Conservation (phyloP, 1,284 basidiomycete species). For the Sporisorium sorghi region DNA sequence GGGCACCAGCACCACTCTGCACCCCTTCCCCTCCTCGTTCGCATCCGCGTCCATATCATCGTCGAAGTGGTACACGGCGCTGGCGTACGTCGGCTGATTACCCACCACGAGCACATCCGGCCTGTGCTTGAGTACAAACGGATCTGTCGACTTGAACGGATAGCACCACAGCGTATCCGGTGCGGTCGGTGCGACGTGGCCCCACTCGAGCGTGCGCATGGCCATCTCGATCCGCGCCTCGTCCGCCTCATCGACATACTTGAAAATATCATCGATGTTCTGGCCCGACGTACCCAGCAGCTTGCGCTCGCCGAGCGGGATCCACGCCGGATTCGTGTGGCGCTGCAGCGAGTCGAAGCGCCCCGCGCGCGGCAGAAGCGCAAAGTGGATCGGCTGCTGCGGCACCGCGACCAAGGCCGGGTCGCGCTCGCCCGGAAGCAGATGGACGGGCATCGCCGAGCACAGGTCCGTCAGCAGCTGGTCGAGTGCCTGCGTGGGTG, state of each 20-base stretch:
- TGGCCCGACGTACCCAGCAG: slow-evolving; percentile 91
- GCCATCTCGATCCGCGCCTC: slow-evolving; percentile 76
- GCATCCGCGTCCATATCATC: slow-evolving; percentile 64
- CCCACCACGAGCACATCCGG: slow-evolving; percentile 94
- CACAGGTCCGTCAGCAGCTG: slow-evolving; percentile 79
- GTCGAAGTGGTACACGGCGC: slow-evolving; percentile 71
- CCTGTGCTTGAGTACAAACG: slow-evolving; percentile 85
- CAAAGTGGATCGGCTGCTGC: slow-evolving; percentile 90
- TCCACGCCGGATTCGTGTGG: slow-evolving; percentile 91
- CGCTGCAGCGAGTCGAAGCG: slow-evolving; percentile 77
- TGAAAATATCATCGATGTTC: slow-evolving; percentile 92
- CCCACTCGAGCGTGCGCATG: slow-evolving; percentile 85
- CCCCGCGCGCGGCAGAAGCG: slow-evolving; percentile 81
- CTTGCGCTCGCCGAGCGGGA: slow-evolving; percentile 73
- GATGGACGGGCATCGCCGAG: slow-evolving; percentile 73
- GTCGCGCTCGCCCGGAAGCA: slow-evolving; percentile 84
- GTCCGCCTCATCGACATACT: slow-evolving; percentile 76
- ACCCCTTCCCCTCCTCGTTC: slow-evolving; percentile 68
- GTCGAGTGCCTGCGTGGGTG: slow-evolving; percentile 74
- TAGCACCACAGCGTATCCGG: slow-evolving; percentile 99
- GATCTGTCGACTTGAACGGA: slow-evolving; percentile 87
- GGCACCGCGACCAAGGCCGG: slow-evolving; percentile 89
- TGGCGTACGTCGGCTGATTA: slow-evolving; percentile 77
- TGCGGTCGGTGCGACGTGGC: slow-evolving; percentile 95
- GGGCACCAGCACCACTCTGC: slow-evolving; percentile 85